Percentiles rank a stretch among this genome's conserved stretches.
These are phyloP conservation scores for Silene vulgaris DNA, from an alignment of 179 eudicot species.

Conservation along the genomic window DNA sequence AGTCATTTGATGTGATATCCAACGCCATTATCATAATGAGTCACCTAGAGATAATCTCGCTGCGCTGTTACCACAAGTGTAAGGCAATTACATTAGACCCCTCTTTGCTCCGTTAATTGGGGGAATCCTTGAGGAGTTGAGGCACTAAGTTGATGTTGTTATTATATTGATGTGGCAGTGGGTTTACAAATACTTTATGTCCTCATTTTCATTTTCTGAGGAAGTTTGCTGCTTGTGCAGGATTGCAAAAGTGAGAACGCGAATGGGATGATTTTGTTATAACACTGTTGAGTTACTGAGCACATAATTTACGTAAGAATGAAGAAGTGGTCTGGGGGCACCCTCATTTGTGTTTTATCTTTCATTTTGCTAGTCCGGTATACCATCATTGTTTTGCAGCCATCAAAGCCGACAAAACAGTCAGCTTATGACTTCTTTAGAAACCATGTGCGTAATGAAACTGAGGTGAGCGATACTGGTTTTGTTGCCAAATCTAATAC, in stretches of 20 bases:
- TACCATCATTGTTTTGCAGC: constrained; percentile 27
- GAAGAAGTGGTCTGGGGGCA: constrained; percentile 63
- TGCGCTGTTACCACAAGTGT: too few relatives aligned
- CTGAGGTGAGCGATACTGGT: constrained; percentile 17
- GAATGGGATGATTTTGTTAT: constrained; percentile 10
- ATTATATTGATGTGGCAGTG: background rate
- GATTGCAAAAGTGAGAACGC: background rate
- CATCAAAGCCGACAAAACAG: constrained; percentile 40
- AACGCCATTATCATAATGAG: too few relatives aligned
- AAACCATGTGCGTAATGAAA: constrained; percentile 31
- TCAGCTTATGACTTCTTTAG: constrained; percentile 70
- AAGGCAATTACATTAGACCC: background rate
- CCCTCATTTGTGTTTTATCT: constrained; percentile 40
- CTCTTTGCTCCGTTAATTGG: background rate
- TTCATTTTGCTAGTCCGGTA: constrained; percentile 46
- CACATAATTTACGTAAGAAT: constrained; percentile 21
- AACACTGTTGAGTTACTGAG: background rate
- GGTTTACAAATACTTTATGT: background rate
- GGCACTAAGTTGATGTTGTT: background rate
- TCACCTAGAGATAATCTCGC: background rate
- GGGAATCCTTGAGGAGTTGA: background rate
- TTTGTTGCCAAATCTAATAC: constrained; percentile 7
- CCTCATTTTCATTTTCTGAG: background rate
- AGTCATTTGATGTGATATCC: too few relatives aligned
- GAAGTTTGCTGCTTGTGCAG: constrained; percentile 21